Conservation (phyloP, 257 asterid genomes). For the Ajuga chamaepitys region DNA sequence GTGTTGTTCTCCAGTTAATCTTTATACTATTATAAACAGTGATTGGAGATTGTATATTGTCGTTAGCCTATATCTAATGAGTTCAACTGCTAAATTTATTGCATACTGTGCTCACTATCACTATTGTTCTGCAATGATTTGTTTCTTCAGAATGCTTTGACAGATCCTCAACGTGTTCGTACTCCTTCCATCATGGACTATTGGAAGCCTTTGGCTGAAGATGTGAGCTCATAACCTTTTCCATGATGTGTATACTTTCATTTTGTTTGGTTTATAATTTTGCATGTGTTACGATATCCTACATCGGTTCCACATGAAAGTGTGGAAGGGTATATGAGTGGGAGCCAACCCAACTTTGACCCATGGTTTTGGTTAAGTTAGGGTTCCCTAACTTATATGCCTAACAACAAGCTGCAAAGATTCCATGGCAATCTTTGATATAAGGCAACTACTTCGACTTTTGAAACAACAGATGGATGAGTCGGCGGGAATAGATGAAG, state of each 20-base stretch:
- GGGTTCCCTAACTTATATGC: too few relatives aligned
- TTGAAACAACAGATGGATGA: conserved; percentile 77
- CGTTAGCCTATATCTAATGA: neutral
- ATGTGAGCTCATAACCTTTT: conserved; percentile 52
- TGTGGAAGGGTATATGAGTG: neutral
- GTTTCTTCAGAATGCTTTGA: conserved; percentile 67
- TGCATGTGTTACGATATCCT: too few relatives aligned
- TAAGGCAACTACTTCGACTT: conserved; percentile 10
- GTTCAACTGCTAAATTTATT: neutral
- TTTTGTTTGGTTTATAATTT: conserved; percentile 8
- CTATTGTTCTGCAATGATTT: conserved; percentile 12
- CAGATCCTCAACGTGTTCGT: conserved; percentile 80
- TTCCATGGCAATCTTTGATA: conserved; percentile 1
- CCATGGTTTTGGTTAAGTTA: too few relatives aligned
- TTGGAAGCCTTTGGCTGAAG: conserved; percentile 97
- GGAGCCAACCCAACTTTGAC: too few relatives aligned
- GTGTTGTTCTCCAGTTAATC: too few relatives aligned
- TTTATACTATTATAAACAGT: too few relatives aligned
- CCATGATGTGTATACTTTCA: conserved; percentile 6
- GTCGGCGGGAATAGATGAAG: conserved; percentile 93
- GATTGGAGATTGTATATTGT: neutral
- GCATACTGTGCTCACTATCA: neutral
- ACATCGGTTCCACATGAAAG: too few relatives aligned
- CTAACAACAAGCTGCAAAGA: too few relatives aligned
- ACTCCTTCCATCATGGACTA: conserved; percentile 76